Base-by-base conservation (phyloP, 2,329 filamentous ascomycete species). In the Verruconis gallopava region DNA sequence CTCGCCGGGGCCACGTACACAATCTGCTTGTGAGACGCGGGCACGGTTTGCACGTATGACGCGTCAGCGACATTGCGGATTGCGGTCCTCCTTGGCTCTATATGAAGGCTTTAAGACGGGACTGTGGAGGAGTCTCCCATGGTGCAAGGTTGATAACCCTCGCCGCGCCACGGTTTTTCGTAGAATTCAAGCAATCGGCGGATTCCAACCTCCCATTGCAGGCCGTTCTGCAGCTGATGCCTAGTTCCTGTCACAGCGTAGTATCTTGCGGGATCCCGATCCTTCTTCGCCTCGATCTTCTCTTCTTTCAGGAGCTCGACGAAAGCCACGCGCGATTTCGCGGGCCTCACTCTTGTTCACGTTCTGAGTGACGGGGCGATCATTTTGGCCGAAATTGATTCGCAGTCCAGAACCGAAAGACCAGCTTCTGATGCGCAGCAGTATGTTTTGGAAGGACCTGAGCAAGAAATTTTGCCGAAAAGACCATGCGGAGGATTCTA, bases 401-500 rank as follows among this genome's bases (percentile, higher is more conserved):
- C 69, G 46, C 5, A 71, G 47, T 15, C 56, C 56, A 33, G 53
- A 48, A 25, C 51, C 51, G 14, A 21, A 21, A 5, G 30, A 40
- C 54, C 56, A 59, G 13, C 51, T 46, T 3, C 44, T 48, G 34
- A 62, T 56, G 3, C 58, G 62, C 5, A 45, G 47, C 2, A 72
- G 44, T 2, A 73, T 54, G 13, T 56, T 61, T 25, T 54, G 44
- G 1, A 61, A 58, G 12, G 62, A 58, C 6, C 64, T 59, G 47
- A 73, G 71, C 2, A 58, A 54, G 21, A 47, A 50, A 44, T 70
- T 59, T 57, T 72, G 68, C 40, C 66, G 65, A 25, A 69, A 43
- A 0, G 69, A 64, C 71, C 70, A 75, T 21, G 64, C 49, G 50
- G 70, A 69, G 46, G 63, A 68, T 50, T 75, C 71, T 46, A 71